Percentiles rank a stretch among this genome's conserved stretches.
Conservation (phyloP, 768 basidiomycete genomes). For the Nidularia pulvinata region DNA sequence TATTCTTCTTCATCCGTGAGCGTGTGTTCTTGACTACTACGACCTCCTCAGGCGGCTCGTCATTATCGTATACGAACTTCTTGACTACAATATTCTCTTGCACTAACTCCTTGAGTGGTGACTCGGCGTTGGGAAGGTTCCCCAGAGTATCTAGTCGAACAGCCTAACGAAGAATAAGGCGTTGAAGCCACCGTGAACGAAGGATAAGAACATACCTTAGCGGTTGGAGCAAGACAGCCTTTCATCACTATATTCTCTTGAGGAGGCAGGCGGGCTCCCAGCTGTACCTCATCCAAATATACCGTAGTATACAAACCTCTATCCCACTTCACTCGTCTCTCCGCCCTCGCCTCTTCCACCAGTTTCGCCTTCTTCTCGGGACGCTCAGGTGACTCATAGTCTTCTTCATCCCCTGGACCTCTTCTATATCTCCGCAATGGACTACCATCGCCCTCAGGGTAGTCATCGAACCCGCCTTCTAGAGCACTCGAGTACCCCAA, state of each 20-base stretch:
- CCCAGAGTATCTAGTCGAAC: slow-evolving; percentile 70
- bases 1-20: slow-evolving; percentile 52
- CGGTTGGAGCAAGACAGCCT: slow-evolving; percentile 67
- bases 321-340: slow-evolving; percentile 78
- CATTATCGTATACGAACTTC: slow-evolving; percentile 81
- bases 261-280: slow-evolving; percentile 40
- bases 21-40: slow-evolving; percentile 51
- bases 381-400: slow-evolving; percentile 67
- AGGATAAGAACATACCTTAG: slow-evolving; percentile 51
- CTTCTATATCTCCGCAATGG: slow-evolving; percentile 41
- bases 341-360: slow-evolving; percentile 18
- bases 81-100: slow-evolving; percentile 72
- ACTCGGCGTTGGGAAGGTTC: slow-evolving; percentile 60
- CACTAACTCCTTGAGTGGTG: slow-evolving; percentile 55
- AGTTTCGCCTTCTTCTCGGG: slow-evolving; percentile 35
- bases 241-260: slow-evolving; percentile 44
- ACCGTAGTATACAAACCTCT: slow-evolving; percentile 61
- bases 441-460: slow-evolving; percentile 11
- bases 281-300: slow-evolving; percentile 62
- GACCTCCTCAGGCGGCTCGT: slow-evolving; percentile 35
- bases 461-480: slow-evolving; percentile 13
- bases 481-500: slow-evolving; percentile 22
- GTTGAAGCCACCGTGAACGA: neutral
- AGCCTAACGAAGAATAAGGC: slow-evolving; percentile 31
- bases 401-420: slow-evolving; percentile 82